Evolutionary conservation across 805 yeast species (phyloP), one percentile per base, ranked within the genome.

Genomic region (Blastobotrys robertii): DNA sequence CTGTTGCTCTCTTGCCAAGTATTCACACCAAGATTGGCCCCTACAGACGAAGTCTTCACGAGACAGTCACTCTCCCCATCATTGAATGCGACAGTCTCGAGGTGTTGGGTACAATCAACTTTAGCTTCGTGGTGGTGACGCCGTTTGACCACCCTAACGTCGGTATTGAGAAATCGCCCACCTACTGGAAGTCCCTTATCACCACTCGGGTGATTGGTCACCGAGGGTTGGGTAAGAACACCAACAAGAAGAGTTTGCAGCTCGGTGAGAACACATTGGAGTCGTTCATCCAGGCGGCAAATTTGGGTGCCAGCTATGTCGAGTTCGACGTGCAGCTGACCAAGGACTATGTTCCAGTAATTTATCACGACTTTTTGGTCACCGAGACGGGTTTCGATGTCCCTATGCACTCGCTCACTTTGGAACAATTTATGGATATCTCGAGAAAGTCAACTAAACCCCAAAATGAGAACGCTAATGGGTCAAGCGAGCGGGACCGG

Each of bases 281-380:
- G 55, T 84, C 95, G 0, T 90, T 90, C 55, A 83, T 90, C 57
- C 94, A 95, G 9, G 97, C 97, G 0, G 95, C 97, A 0, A 86
- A 94, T 2, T 67, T 90, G 50, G 97, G 97, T 34, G 97, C 97
- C 1, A 81, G 94, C 2, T 90, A 90, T 56, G 97, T 90, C 41
- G 97, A 90, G 63, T 90, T 90, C 59, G 97, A 90, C 63, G 97
- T 90, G 37, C 97, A 90, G 59, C 68, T 90, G 52, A 90, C 97
- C 11, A 86, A 87, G 57, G 97, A 90, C 60, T 70, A 70, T 50
- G 79, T 85, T 8, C 97, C 97, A 2, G 97, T 90, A 5, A 83
- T 90, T 25, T 90, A 90, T 57, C 97, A 90, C 61, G 97, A 90
- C 59, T 90, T 90, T 57, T 60, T 85, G 35, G 96, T 90, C 39